A percentile compares a stretch with the other conserved stretches of the same genome.
Conservation (phyloP, 2,329 filamentous ascomycete genomes). For the Trichoderma harzianum region DNA sequence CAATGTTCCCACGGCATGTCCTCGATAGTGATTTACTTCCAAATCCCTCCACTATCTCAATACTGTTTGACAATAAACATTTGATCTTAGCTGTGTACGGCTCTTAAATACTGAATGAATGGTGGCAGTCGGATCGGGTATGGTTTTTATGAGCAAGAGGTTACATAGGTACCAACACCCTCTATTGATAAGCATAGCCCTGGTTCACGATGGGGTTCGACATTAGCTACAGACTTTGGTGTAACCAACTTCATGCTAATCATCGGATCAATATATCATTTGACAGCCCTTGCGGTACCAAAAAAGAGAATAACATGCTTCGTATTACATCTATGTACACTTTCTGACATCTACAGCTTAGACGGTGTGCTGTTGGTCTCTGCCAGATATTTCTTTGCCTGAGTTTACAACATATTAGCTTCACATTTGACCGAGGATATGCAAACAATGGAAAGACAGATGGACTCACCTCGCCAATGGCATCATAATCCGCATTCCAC, state of each 20-base stretch:
- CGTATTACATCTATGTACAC: not conserved
- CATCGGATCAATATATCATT: not conserved
- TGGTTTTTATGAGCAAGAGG: not conserved
- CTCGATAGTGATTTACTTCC: not conserved
- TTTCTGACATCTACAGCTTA: not conserved
- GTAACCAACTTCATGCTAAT: not conserved
- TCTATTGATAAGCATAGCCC: not conserved
- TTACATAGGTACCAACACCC: not conserved
- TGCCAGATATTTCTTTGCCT: not conserved
- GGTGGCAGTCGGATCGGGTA: not conserved
- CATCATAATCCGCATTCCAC: slow-evolving; percentile 21
- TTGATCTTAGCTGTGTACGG: not conserved
- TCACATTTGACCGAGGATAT: not conserved
- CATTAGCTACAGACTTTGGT: not conserved
- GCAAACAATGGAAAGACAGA: no score
- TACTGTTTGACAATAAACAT: not conserved
- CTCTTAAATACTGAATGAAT: not conserved
- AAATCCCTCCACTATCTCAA: not conserved
- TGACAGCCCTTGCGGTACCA: not conserved
- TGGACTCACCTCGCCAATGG: slow-evolving; percentile 23
- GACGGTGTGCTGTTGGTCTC: not conserved
- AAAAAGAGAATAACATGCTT: not conserved
- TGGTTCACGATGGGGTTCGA: no score
- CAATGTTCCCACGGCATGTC: not conserved
- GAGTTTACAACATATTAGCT: not conserved